Percentiles rank a stretch among this genome's conserved stretches.
These are phyloP conservation scores for Leccinum pachyderme DNA, from an alignment of 1,284 basidiomycete species.

Conservation along the genomic window DNA sequence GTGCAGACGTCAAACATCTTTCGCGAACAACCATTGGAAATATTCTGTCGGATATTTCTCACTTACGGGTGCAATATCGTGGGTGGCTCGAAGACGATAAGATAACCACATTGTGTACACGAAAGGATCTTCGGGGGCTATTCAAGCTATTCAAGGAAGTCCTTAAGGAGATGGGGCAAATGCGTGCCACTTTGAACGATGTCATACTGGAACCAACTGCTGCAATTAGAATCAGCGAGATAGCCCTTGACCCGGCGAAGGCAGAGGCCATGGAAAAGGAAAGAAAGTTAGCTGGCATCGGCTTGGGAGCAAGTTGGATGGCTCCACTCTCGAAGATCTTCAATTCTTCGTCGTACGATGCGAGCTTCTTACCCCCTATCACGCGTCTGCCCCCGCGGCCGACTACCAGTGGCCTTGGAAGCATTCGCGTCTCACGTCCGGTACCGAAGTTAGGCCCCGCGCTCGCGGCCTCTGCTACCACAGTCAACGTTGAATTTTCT, in stretches of 20 bases:
- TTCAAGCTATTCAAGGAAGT: conserved; percentile 86
- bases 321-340: conserved; percentile 80
- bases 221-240: conserved; percentile 71
- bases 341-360: conserved; percentile 31
- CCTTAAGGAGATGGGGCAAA: conserved; percentile 79
- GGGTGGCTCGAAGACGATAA: conserved; percentile 69
- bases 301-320: conserved; percentile 63
- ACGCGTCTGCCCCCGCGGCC: conserved; percentile 26
- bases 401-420: conserved; percentile 21
- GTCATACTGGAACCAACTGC: conserved; percentile 84
- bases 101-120: conserved; percentile 59
- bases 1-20: conserved; percentile 84
- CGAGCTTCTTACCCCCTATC: conserved; percentile 4
- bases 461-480: conserved; percentile 80
- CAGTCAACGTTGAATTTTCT: conserved; percentile 92
- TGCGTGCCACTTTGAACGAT: conserved; percentile 86
- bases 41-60: conserved; percentile 71
- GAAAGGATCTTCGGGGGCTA: conserved; percentile 81
- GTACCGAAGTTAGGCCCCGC: conserved; percentile 79
- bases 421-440: conserved; percentile 35
- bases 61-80: conserved; percentile 78
- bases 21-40: conserved; percentile 81
- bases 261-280: conserved; percentile 42
- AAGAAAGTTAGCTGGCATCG: conserved; percentile 24
- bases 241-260: conserved; percentile 63